These are phyloP conservation scores for Leccinum subgranulosum DNA, from an alignment of 768 basidiomycete genomes.

Conservation along the genomic window DNA sequence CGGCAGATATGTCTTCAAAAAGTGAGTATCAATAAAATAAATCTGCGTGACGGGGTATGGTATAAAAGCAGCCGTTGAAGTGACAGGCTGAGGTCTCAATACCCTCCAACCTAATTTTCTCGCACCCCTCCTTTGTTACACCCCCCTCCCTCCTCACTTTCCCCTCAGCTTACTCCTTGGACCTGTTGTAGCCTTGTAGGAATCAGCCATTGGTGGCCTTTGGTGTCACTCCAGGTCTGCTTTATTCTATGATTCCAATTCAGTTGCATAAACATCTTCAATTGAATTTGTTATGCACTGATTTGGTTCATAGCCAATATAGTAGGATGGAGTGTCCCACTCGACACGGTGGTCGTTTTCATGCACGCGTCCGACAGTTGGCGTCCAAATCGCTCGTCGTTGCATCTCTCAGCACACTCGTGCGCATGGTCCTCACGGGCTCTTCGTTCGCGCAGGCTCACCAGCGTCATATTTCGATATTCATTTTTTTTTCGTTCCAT, in stretches of 20 bases:
- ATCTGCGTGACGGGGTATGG: neutral
- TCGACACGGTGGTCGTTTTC: slow-evolving; percentile 10
- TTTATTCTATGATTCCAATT: slow-evolving; percentile 42
- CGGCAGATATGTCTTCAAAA: slow-evolving; percentile 10
- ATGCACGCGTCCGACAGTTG: neutral
- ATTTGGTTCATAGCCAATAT: slow-evolving; percentile 62
- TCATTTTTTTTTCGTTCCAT: neutral
- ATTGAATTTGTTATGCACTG: slow-evolving; percentile 32
- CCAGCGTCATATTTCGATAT: neutral
- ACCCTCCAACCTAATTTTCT: slow-evolving; percentile 15
- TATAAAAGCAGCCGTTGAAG: slow-evolving; percentile 19
- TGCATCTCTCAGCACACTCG: neutral
- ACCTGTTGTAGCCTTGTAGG: slow-evolving; percentile 1
- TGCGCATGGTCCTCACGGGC: neutral
- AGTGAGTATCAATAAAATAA: slow-evolving; percentile 7
- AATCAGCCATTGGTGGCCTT: slow-evolving; percentile 15
- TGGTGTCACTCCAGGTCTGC: slow-evolving; percentile 31
- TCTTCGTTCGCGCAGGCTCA: neutral
- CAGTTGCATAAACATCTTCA: slow-evolving; percentile 28
- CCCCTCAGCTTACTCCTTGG: slow-evolving; percentile 2
- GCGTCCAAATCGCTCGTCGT: neutral
- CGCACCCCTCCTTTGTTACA: neutral
- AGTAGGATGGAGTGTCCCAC: slow-evolving; percentile 44
- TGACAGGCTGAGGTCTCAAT: neutral
- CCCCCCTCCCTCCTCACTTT: neutral